Evolutionary conservation across 192 early-diverging fungal species (phyloP).

Genomic region (Chytriomyces sp.): DNA sequence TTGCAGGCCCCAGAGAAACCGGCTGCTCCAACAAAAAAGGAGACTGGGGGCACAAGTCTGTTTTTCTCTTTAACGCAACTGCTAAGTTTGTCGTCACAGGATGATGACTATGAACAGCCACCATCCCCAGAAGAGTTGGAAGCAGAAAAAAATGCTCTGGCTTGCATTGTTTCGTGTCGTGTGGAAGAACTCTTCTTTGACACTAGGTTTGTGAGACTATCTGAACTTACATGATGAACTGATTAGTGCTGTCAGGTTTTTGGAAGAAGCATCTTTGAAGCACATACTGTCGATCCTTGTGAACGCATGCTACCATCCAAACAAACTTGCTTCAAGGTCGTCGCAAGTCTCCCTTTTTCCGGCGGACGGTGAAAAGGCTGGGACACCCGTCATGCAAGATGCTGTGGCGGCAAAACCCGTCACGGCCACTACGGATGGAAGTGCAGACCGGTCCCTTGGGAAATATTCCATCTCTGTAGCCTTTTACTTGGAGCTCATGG

Average conservation of each 20-base stretch:
- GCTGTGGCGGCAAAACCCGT: background rate
- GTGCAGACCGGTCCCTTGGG: background rate
- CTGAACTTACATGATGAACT: background rate
- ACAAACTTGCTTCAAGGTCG: background rate
- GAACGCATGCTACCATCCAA: slow-evolving; percentile 37
- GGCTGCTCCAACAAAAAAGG: slow-evolving; percentile 15
- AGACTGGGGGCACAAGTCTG: slow-evolving; percentile 62
- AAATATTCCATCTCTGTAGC: slow-evolving; percentile 60
- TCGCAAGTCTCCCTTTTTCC: slow-evolving; percentile 7
- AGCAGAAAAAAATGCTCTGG: slow-evolving; percentile 61
- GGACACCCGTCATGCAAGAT: background rate
- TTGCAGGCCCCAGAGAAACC: slow-evolving; percentile 32
- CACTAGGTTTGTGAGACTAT: slow-evolving; percentile 51
- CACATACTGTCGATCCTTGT: slow-evolving; percentile 62
- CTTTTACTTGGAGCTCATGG: slow-evolving; percentile 76
- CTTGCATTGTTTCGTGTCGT: slow-evolving; percentile 70
- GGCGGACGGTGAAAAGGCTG: background rate
- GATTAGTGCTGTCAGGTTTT: slow-evolving; percentile 42
- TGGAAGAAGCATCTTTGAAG: slow-evolving; percentile 67
- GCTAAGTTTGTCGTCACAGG: slow-evolving; percentile 65
- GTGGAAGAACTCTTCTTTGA: slow-evolving; percentile 75
- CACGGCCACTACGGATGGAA: background rate
- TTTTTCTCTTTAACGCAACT: slow-evolving; percentile 80
- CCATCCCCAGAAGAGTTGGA: slow-evolving; percentile 74
- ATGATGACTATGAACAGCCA: slow-evolving; percentile 51